Base-by-base conservation (phyloP, 768 basidiomycete genomes). In the Lentinula sp. region DNA sequence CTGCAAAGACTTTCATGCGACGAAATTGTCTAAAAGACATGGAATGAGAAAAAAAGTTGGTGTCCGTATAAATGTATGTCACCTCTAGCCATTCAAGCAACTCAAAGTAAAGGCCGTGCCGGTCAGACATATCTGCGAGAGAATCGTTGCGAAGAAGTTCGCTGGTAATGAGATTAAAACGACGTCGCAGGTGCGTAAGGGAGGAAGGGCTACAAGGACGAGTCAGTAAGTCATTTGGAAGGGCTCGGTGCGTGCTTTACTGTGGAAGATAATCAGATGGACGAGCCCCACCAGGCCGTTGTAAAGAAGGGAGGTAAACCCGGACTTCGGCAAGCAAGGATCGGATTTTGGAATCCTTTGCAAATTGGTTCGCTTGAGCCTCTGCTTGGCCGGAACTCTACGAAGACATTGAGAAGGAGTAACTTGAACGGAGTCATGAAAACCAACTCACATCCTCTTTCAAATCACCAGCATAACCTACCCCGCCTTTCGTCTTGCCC, bases 11-110 rank as follows among this genome's bases (percentile, higher is more conserved):
- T 90, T 77, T 96, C 95, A 64, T 97, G 95, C 65, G 87, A 88
- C 6, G 94, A 95, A 50, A 98, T 90, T 0, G 91, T 93, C 95
- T 97, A 59, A 16, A 62, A 42, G 58, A 23, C 45, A 42, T 28
- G 35, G 51, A 15, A 59, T 62, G 60, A 65, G 57, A 51, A 62
- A 58, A 13, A 45, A 45, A 52, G 20, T 54, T 52, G 61, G 35
- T 50, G 23, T 28, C 32, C 42, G 15, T 59, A 36, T 5, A 32
- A n/a, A 28, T n/a, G 51, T 41, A 16, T 57, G 23, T 16, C 73
- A 93, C 94, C 85, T 95, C 90, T 10, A 98, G 80, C 95, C 95
- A 98, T 66, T 91, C 86, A 57, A 97, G 83, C 32, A 98, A 72
- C 70, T 95, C 91, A 69, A 91, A 91, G 72, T 97, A 98, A 16